These are phyloP conservation scores for Nidula microcarpa DNA, from an alignment of 768 basidiomycete genomes.

Conservation along the genomic window DNA sequence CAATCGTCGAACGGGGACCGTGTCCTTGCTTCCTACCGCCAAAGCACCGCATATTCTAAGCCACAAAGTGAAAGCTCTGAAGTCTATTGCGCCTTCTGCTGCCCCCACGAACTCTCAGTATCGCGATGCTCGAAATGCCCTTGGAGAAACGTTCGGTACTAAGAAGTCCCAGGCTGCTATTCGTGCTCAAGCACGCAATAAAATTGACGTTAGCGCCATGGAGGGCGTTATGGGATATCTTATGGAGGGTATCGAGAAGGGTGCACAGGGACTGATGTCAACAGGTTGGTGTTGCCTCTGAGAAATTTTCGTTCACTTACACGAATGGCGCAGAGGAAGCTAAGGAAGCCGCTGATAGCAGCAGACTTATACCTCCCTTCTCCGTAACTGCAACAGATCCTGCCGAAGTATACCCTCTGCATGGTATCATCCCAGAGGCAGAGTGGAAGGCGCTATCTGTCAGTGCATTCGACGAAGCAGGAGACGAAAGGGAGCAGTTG, in stretches of 20 bases:
- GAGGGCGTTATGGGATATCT: slow-evolving; percentile 77
- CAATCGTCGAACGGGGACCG: slow-evolving; percentile 69
- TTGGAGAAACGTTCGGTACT: slow-evolving; percentile 93
- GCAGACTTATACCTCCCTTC: slow-evolving; percentile 75
- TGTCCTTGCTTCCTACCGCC: slow-evolving; percentile 65
- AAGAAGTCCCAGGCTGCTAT: slow-evolving; percentile 90
- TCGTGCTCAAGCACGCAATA: slow-evolving; percentile 82
- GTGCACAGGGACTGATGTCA: slow-evolving; percentile 65
- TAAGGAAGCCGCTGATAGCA: slow-evolving; percentile 56
- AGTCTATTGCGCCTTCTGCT: slow-evolving; percentile 50
- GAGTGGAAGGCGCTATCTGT: slow-evolving; percentile 76
- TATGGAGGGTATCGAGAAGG: slow-evolving; percentile 78
- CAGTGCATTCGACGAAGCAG: slow-evolving; percentile 49
- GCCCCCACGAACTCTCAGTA: slow-evolving; percentile 51
- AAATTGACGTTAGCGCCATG: slow-evolving; percentile 87
- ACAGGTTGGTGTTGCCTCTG: slow-evolving; percentile 43
- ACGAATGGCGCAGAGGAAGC: slow-evolving; percentile 53
- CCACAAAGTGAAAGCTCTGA: slow-evolving; percentile 82
- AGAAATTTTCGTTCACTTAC: neutral
- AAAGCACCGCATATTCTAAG: slow-evolving; percentile 66
- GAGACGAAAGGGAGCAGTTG: slow-evolving; percentile 42
- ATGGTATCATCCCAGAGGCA: slow-evolving; percentile 72
- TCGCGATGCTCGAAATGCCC: slow-evolving; percentile 63
- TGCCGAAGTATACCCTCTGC: slow-evolving; percentile 69
- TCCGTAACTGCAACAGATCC: slow-evolving; percentile 64